Evolutionary conservation across 805 yeast species (phyloP).

Genomic region (Ogataea nitratoaversa): DNA sequence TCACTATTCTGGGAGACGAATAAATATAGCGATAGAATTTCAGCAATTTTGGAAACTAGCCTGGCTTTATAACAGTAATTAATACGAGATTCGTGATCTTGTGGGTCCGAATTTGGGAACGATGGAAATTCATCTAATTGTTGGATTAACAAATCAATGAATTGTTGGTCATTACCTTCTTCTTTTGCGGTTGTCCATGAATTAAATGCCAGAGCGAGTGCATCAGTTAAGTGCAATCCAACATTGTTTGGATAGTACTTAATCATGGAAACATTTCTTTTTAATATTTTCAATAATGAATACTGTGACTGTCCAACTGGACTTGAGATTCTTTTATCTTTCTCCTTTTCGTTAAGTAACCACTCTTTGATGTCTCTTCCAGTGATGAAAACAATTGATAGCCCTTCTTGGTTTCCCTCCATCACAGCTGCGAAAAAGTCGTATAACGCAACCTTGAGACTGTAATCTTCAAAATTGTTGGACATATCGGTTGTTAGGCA

Average conservation of each 20-base stretch:
- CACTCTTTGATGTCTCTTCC: slow-evolving; percentile 44
- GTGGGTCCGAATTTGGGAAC: slow-evolving; percentile 15
- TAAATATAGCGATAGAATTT: slow-evolving; percentile 67
- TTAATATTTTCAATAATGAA: slow-evolving; percentile 55
- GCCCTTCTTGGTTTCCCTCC: slow-evolving; percentile 72
- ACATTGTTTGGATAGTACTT: slow-evolving; percentile 55
- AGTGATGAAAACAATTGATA: slow-evolving; percentile 65
- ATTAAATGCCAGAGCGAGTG: slow-evolving; percentile 70
- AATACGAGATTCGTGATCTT: slow-evolving; percentile 23
- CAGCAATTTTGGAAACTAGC: slow-evolving; percentile 64
- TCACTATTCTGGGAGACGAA: slow-evolving; percentile 49
- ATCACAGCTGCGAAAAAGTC: slow-evolving; percentile 64
- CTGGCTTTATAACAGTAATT: slow-evolving; percentile 50
- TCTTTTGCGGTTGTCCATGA: slow-evolving; percentile 69
- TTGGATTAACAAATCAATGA: slow-evolving; percentile 39
- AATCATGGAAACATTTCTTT: slow-evolving; percentile 48
- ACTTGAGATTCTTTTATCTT: slow-evolving; percentile 4
- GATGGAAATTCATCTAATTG: slow-evolving; percentile 24
- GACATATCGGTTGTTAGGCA: slow-evolving; percentile 59
- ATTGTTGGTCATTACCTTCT: slow-evolving; percentile 44
- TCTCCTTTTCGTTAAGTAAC: slow-evolving; percentile 17
- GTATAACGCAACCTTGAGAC: slow-evolving; percentile 52
- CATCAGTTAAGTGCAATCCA: slow-evolving; percentile 65
- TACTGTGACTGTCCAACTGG: slow-evolving; percentile 1
- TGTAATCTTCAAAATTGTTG: slow-evolving; percentile 48